Conservation (phyloP, 352 stramenopile genomes). For the Globisporangium abappressorium region DNA sequence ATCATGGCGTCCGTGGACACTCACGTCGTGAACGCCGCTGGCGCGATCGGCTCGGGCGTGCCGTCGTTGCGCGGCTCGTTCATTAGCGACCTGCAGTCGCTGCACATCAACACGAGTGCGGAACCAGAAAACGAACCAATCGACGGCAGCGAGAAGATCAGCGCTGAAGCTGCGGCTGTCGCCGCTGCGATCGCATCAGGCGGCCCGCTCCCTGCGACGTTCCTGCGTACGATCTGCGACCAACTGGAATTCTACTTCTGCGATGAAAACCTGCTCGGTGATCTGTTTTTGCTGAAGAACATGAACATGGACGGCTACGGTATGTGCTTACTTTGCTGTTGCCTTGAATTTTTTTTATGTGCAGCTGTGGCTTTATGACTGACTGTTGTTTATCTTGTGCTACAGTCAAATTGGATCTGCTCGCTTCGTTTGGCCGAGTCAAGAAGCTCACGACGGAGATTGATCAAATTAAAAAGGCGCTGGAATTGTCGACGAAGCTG, state of each 20-base stretch:
- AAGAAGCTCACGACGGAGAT: conserved; percentile 87
- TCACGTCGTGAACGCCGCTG: conserved; percentile 37
- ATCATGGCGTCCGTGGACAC: conserved; percentile 33
- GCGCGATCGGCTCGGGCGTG: conserved; percentile 63
- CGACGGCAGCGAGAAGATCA: conserved; percentile 29
- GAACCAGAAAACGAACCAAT: conserved; percentile 46
- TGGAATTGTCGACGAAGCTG: conserved; percentile 84
- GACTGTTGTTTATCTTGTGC: conserved; percentile 9
- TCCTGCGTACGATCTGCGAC: conserved; percentile 83
- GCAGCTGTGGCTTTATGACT: neutral
- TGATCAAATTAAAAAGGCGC: conserved; percentile 75
- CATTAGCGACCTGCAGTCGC: conserved; percentile 41
- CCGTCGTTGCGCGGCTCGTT: conserved; percentile 24
- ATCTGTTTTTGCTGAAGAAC: conserved; percentile 86
- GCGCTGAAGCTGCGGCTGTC: conserved; percentile 12
- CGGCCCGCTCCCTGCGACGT: conserved; percentile 67
- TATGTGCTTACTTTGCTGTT: conserved; percentile 22
- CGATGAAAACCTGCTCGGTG: conserved; percentile 82
- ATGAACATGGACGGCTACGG: conserved; percentile 88
- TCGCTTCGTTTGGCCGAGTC: conserved; percentile 81
- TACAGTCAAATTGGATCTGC: conserved; percentile 76
- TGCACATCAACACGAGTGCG: conserved; percentile 37
- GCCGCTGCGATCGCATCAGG: conserved; percentile 19
- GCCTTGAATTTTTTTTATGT: too few relatives aligned
- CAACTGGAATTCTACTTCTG: conserved; percentile 89